Base-by-base conservation (phyloP, 2,329 filamentous ascomycete species). In the Trichoderma sp. region DNA sequence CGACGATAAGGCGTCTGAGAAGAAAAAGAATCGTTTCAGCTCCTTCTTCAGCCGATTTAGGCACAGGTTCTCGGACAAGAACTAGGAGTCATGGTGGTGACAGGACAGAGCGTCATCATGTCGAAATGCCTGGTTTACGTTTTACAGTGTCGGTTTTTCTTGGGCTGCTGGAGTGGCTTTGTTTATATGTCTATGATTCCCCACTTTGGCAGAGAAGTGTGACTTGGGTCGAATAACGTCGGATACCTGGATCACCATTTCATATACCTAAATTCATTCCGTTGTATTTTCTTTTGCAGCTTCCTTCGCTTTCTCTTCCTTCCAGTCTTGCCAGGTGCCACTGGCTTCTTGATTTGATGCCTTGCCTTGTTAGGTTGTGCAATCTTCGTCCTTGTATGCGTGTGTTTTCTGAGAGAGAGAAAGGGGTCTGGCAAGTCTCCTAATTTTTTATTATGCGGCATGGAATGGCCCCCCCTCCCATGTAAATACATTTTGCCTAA, bases 11-110 rank as follows among this genome's bases (percentile, higher is more conserved):
- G 53, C 68, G 25, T 42, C 72, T 27, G 67, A 72, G 68, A 88
- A 87, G 80, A 91, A 89, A 83, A 89, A 88, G 82, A 83, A 86
- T 78, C 84, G 89, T 64, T 73, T 89, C 68, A 90, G 88, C 78
- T 80, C 84, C 64, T 85, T 91, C 73, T 86, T 91, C 75, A 81
- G 79, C 78, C 87, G 85, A 80, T 74, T 87, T 73, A 84, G 84
- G 78, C 75, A 79, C 72, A 87, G 80, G 78, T 71, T 81, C 67
- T 75, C 77, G 56, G 75, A 78, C 66, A 74, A 76, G 72, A 74
- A 75, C 63, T 75, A 70, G 70, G 54, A 45, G 66, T 35, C 58
- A 58, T 22, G 15, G 48, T 45, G 15, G 39, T 25, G 37, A 64
- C 53, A 58, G 68, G 65, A 70, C 37, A 61, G 45, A 32, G 37